Conservation (phyloP, 2,329 filamentous ascomycete genomes). For the Madurella fahalii region DNA sequence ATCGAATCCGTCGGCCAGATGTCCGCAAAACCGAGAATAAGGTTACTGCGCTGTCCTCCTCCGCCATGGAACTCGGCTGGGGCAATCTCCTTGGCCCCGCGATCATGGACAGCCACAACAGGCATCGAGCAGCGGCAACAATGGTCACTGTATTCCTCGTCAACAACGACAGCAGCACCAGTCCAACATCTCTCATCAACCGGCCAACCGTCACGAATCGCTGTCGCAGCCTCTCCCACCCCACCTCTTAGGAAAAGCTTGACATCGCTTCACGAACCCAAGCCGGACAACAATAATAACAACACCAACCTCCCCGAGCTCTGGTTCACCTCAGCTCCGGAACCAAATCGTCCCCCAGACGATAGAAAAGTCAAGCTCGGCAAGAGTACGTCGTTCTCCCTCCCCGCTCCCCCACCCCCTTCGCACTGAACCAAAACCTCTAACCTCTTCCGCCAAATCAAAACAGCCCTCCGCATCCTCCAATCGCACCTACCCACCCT, state of each 20-base stretch:
- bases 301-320: constrained; percentile 36
- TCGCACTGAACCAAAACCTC: neutral
- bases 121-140: neutral
- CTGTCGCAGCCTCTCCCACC: constrained; percentile 14
- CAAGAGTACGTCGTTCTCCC: constrained; percentile 46
- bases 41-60: constrained; percentile 5
- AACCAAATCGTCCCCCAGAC: constrained; percentile 38
- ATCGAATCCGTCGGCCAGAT: constrained; percentile 8
- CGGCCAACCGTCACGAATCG: constrained; percentile 11
- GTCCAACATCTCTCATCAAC: neutral
- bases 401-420: neutral
- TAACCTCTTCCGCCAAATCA: neutral
- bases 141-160: neutral
- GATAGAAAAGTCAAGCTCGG: constrained; percentile 60
- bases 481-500: constrained; percentile 65
- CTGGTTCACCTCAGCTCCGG: constrained; percentile 40
- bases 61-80: neutral
- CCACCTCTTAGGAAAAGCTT: neutral
- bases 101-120: neutral
- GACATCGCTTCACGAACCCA: constrained; percentile 17
- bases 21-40: constrained; percentile 18
- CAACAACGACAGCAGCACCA: neutral
- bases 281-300: neutral
- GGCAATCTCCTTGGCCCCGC: neutral
- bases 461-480: constrained; percentile 57